Percentiles rank a stretch among this genome's conserved stretches.
These are phyloP conservation scores for Scopulariopsis brevicaulis DNA, from an alignment of 2,329 filamentous ascomycete species.

Conservation along the genomic window DNA sequence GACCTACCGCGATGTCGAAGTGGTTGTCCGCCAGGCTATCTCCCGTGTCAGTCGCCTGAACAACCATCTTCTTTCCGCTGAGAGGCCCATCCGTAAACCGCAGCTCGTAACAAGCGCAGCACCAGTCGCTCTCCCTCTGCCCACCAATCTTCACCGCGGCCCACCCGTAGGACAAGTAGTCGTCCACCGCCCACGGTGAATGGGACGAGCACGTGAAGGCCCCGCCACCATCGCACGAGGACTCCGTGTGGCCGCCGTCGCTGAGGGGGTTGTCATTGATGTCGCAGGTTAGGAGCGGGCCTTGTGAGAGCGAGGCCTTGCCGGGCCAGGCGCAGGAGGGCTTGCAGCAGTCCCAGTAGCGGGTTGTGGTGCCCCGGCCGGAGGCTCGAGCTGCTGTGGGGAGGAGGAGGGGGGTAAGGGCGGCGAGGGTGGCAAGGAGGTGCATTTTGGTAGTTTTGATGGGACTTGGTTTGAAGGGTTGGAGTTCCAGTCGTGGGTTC, in stretches of 20 bases:
- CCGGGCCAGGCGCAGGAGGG: conserved; percentile 50
- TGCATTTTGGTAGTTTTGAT: background rate
- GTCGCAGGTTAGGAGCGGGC: conserved; percentile 41
- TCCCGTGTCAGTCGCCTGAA: conserved; percentile 54
- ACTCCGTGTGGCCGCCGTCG: conserved; percentile 27
- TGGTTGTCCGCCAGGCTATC: conserved; percentile 44
- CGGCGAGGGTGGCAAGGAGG: conserved; percentile 6
- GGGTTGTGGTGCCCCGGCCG: conserved; percentile 3
- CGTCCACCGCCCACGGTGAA: conserved; percentile 49
- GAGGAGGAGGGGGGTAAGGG: conserved; percentile 5
- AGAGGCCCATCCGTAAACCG: conserved; percentile 39
- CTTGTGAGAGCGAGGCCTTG: conserved; percentile 36
- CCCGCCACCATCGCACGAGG: conserved; percentile 37
- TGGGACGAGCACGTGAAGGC: conserved; percentile 53
- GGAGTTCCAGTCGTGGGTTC: background rate
- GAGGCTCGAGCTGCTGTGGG: background rate
- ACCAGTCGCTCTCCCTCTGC: conserved; percentile 47
- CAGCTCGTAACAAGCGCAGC: conserved; percentile 54
- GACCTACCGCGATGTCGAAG: conserved; percentile 33
- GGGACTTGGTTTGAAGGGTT: background rate
- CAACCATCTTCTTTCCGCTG: conserved; percentile 49
- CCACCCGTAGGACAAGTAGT: conserved; percentile 50
- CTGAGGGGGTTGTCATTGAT: conserved; percentile 40
- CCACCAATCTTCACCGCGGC: conserved; percentile 47
- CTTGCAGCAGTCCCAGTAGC: conserved; percentile 62